Evolutionary conservation across 345 rosid species (phyloP), one percentile per base, ranked within the genome.

Genomic region (Melastoma malabathricum): DNA sequence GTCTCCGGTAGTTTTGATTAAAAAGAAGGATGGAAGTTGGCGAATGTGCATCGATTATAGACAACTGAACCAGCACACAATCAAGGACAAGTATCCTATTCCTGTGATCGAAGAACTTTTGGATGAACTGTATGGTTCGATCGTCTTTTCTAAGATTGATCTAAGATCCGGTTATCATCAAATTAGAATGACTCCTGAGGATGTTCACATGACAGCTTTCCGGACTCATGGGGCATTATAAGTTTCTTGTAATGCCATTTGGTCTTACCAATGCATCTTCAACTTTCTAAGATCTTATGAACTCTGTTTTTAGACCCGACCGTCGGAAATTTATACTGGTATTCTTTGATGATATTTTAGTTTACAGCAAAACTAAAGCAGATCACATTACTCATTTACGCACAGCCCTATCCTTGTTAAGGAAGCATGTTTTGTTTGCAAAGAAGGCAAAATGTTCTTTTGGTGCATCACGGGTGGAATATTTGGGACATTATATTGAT

Each of bases 301-400:
- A 48, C 13, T 2, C 17, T 3, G 13, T 48, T 4, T 48, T 13
- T 1, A 3, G 25, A 48, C 51, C n/a, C 9, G 5, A 1, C 6
- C 9, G 5, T 5, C 3, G 38, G 5, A 2, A 4, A 1, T 15
- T 44, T 13, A 16, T 13, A 14, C 8, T 13, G 16, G n/a, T 44
- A 4, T 14, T 55, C 3, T 43, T 55, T 12, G 39, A 55, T 44
- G 58, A 55, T 20, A 44, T 55, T 10, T 3, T 55, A 0, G 29
- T 55, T 1, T 55, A 55, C 23, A 43, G 48, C 1, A 1, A 15
- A 12, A 18, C 9, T 16, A 0, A 4, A 10, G 7, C 2, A 19
- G 12, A 6, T 0, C 58, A 55, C 44, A 0, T 10, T 2, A 2
- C 18, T 3, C 48, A 43, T 13, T 16, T 55, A 3, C 34, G 13